Evolutionary conservation across 352 stramenopile genomes (phyloP).

Genomic region (Globisporangium spinosum): DNA sequence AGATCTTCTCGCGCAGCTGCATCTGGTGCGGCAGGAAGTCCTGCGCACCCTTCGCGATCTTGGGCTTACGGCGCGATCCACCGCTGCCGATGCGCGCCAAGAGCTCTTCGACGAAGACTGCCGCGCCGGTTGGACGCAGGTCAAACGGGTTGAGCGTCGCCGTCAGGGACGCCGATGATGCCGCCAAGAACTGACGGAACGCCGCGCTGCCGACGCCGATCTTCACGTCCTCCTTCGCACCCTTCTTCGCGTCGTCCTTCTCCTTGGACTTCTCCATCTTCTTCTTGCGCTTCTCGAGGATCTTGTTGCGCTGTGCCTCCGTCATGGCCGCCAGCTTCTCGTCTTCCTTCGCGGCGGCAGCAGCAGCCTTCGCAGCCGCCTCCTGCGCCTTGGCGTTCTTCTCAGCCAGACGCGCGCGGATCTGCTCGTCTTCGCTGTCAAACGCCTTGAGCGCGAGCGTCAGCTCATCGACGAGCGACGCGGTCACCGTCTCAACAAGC

Average conservation of each 20-base stretch:
- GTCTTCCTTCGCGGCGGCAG: conserved; percentile 75
- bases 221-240: conserved; percentile 58
- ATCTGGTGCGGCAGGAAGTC: conserved; percentile 97
- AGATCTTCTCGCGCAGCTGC: conserved; percentile 94
- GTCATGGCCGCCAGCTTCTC: conserved; percentile 78
- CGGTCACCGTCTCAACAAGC: conserved; percentile 42
- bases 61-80: conserved; percentile 75
- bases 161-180: conserved; percentile 15
- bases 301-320: conserved; percentile 69
- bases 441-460: conserved; percentile 54
- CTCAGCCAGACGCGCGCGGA: conserved; percentile 50
- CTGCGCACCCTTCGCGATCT: conserved; percentile 91
- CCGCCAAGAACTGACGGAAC: conserved; percentile 47
- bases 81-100: conserved; percentile 63
- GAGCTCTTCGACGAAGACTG: conserved; percentile 59
- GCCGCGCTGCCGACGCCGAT: conserved; percentile 63
- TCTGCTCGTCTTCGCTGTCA: conserved; percentile 48
- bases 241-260: conserved; percentile 72
- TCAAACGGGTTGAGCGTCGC: conserved; percentile 54
- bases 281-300: conserved; percentile 78
- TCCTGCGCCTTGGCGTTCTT: conserved; percentile 63
- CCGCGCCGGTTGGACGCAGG: conserved; percentile 37
- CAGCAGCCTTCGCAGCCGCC: conserved; percentile 62
- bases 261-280: conserved; percentile 84
- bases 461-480: conserved; percentile 45